phyloP scores from a whole-genome alignment of 2,329 filamentous ascomycete genomes.

The Pseudogymnoascus sp. region DNA sequence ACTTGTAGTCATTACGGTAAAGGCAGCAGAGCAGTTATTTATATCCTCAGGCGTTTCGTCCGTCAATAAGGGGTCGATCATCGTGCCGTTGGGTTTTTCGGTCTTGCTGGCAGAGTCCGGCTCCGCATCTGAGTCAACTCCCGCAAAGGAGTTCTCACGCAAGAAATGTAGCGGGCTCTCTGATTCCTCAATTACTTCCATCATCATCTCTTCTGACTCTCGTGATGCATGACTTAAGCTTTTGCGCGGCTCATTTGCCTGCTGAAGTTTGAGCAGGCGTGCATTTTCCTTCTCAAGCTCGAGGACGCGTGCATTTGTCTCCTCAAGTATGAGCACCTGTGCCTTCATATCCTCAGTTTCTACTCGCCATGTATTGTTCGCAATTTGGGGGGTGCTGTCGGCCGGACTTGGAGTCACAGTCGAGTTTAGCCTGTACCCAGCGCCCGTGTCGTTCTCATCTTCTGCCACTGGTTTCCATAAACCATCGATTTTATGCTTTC shows the following conservation, averaged over 20 bases:
- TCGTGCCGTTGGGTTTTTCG: conserved; percentile 10
- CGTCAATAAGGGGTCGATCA: not conserved
- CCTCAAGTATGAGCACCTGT: not conserved
- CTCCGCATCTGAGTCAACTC: conserved; percentile 3
- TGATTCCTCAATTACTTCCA: conserved; percentile 5
- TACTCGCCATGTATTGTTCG: conserved; percentile 11
- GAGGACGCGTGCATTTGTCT: conserved; percentile 4
- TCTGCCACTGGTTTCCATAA: conserved; percentile 15
- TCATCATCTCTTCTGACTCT: conserved; percentile 1
- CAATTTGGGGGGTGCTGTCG: conserved; percentile 11
- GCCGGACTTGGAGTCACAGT: conserved; percentile 1
- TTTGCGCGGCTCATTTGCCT: conserved; percentile 10
- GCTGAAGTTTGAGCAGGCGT: conserved; percentile 10
- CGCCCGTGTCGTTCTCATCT: conserved; percentile 11
- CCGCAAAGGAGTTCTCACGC: not conserved
- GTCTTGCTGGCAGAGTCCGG: conserved; percentile 4
- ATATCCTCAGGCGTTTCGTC: not conserved
- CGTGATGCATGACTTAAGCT: not conserved
- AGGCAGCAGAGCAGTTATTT: not conserved
- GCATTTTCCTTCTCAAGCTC: conserved; percentile 9
- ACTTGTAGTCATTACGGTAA: not conserved
- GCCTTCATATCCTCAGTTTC: not conserved
- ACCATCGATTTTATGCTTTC: conserved; percentile 14
- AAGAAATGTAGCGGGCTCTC: conserved; percentile 8
- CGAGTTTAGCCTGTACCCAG: conserved; percentile 10